phyloP scores from a whole-genome alignment of 768 basidiomycete genomes.

The Leucocoprinus birnbaumii region DNA sequence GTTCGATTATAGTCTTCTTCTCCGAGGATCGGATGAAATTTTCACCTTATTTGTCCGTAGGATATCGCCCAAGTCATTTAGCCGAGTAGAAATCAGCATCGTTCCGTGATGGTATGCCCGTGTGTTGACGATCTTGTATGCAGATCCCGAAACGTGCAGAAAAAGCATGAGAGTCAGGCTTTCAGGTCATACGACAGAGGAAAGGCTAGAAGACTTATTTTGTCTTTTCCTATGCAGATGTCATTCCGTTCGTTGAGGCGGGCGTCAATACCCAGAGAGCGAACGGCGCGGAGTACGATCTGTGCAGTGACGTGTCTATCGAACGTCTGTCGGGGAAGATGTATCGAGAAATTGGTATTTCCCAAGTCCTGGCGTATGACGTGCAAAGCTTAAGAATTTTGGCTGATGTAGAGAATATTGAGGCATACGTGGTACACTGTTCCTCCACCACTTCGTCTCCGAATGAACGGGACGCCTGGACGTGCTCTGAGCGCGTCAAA shows the following conservation, averaged over 20 bases:
- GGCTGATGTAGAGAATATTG: background rate
- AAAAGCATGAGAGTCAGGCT: slow-evolving; percentile 14
- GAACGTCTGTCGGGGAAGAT: slow-evolving; percentile 79
- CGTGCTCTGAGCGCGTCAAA: slow-evolving; percentile 48
- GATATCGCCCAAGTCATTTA: slow-evolving; percentile 70
- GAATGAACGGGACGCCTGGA: slow-evolving; percentile 67
- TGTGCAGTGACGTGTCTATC: slow-evolving; percentile 76
- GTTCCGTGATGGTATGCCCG: slow-evolving; percentile 98
- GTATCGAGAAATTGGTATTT: slow-evolving; percentile 96
- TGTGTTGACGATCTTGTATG: slow-evolving; percentile 90
- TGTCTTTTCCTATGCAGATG: slow-evolving; percentile 77
- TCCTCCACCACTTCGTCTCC: slow-evolving; percentile 89
- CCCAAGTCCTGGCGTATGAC: slow-evolving; percentile 73
- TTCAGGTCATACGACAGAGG: background rate
- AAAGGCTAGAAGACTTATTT: slow-evolving; percentile 62
- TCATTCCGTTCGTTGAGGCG: slow-evolving; percentile 89
- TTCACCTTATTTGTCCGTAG: slow-evolving; percentile 65
- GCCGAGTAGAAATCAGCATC: slow-evolving; percentile 87
- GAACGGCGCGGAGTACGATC: slow-evolving; percentile 75
- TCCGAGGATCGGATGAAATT: background rate
- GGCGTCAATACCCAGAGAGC: slow-evolving; percentile 72
- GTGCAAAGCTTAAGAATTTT: background rate
- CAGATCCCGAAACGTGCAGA: slow-evolving; percentile 89
- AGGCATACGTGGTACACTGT: slow-evolving; percentile 89
- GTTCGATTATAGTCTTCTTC: background rate